A percentile compares a stretch with the other conserved stretches of the same genome.
These are phyloP conservation scores for Cytospora piceae DNA, from an alignment of 2,329 filamentous ascomycete genomes.

Conservation along the genomic window DNA sequence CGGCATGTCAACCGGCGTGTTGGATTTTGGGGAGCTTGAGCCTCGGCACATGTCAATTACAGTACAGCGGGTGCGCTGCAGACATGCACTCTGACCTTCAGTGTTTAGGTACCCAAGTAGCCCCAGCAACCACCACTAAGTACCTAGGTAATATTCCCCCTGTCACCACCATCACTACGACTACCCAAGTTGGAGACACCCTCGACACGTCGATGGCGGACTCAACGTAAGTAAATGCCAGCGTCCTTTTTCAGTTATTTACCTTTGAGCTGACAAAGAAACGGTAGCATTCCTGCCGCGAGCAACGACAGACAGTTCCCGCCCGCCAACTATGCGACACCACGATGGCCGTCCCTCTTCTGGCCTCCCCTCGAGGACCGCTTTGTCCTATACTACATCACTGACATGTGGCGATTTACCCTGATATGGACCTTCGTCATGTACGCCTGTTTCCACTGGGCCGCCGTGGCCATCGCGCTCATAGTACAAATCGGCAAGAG, in stretches of 20 bases:
- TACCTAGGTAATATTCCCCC: conserved; percentile 9
- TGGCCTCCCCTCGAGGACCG: conserved; percentile 63
- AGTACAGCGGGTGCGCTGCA: not conserved
- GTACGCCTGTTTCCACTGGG: conserved; percentile 74
- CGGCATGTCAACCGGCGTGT: not conserved
- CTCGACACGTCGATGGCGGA: conserved; percentile 14
- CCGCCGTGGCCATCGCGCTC: conserved; percentile 72
- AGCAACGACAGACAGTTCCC: conserved; percentile 37
- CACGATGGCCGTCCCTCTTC: conserved; percentile 81
- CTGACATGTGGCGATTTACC: conserved; percentile 86
- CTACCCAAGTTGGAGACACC: not conserved
- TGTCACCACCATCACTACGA: conserved; percentile 15
- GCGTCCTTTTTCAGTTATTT: not conserved
- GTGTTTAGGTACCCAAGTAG: not conserved
- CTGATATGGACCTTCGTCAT: conserved; percentile 84
- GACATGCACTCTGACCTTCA: not conserved
- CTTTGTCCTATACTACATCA: conserved; percentile 70
- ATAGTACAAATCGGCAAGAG: conserved; percentile 67
- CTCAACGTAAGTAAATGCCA: conserved; percentile 6
- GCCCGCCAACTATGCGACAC: conserved; percentile 64
- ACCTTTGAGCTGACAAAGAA: not conserved
- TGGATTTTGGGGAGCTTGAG: conserved; percentile 29
- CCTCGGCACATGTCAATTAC: conserved; percentile 36
- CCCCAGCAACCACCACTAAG: not conserved
- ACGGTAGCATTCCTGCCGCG: conserved; percentile 26